These are phyloP conservation scores for Filobasidium uniguttulatum DNA, from an alignment of 1,284 basidiomycete genomes.

Conservation along the genomic window DNA sequence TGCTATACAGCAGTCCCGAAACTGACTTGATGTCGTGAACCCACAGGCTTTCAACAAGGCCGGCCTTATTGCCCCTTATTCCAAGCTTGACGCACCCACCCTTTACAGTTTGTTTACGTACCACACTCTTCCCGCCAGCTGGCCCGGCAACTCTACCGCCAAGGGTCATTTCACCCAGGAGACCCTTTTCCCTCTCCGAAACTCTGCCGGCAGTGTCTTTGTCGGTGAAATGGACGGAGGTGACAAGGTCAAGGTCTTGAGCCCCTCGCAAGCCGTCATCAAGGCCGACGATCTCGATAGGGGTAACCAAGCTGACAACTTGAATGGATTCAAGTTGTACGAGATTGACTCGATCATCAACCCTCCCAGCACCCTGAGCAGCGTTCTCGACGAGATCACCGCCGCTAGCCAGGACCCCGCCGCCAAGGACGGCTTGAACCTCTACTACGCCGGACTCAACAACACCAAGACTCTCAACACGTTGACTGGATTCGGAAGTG, in stretches of 20 bases:
- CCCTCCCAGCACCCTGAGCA: conserved; percentile 6
- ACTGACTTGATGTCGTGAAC: neutral
- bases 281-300: conserved; percentile 20
- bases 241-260: conserved; percentile 16
- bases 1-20: neutral
- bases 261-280: conserved; percentile 20
- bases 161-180: conserved; percentile 7
- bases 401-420: conserved; percentile 6
- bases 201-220: conserved; percentile 18
- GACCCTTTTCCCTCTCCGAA: conserved; percentile 4
- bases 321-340: conserved; percentile 13
- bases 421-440: conserved; percentile 10
- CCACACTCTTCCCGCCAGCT: conserved; percentile 18
- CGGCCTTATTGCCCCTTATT: conserved; percentile 21
- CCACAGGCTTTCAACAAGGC: conserved; percentile 21
- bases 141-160: neutral
- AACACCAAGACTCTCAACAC: conserved; percentile 16
- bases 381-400: conserved; percentile 17
- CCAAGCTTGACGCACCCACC: conserved; percentile 11
- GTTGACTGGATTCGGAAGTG: conserved; percentile 8
- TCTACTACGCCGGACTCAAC: conserved; percentile 21
- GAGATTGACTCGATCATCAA: conserved; percentile 20
- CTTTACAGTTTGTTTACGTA: conserved; percentile 21
- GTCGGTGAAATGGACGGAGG: conserved; percentile 18
- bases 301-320: conserved; percentile 19